Base-by-base conservation (phyloP, 495 filamentous ascomycete genomes). In the Aspergillus conjunctus region DNA sequence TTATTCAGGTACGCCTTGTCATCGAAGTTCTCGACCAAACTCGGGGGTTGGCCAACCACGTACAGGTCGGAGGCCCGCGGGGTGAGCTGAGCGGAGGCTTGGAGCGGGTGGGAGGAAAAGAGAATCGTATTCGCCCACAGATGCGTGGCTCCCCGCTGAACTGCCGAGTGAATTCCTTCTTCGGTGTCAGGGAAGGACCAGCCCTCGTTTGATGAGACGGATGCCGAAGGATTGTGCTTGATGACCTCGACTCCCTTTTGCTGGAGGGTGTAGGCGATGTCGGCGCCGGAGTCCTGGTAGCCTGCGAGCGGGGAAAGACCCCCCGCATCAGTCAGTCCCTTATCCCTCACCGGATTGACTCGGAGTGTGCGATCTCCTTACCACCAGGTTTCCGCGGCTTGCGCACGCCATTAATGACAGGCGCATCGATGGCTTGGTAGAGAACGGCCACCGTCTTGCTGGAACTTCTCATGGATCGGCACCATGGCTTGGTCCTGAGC, bases 61-160 rank as follows among this genome's bases (percentile, higher is more conserved):
- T 57, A 54, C 7, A 75, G 22, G 7, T 56, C 18, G 3, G 60
- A 50, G 7, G 66, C 66, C 12, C 64, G 45, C 17, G 60, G 39
- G 15, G 51, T 50, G 0, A 75, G 56, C 12, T 34, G 49, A 3
- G 55, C 4, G 4, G 73, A 70, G 9, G 45, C 66, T 62, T 78
- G 73, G 1, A 78, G 63, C 8, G 73, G 71, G 46, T 78, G 73
- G 0, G 72, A 68, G 6, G 62, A 26, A 54, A 78, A 78, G 1
- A 76, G 46, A 52, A 73, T 73, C 1, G 75, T 76, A 51, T 76
- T 78, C 5, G 73, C 75, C 75, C 75, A 78, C 5, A 76, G 54
- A 58, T 75, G 72, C 7, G 73, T 78, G 0, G 69, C 72, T 6
- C 75, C 75, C 33, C 63, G 34, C 11, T 68, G 31, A 0, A 78